phyloP scores from a whole-genome alignment of 352 stramenopile genomes.

The Globisporangium mamillatum region DNA sequence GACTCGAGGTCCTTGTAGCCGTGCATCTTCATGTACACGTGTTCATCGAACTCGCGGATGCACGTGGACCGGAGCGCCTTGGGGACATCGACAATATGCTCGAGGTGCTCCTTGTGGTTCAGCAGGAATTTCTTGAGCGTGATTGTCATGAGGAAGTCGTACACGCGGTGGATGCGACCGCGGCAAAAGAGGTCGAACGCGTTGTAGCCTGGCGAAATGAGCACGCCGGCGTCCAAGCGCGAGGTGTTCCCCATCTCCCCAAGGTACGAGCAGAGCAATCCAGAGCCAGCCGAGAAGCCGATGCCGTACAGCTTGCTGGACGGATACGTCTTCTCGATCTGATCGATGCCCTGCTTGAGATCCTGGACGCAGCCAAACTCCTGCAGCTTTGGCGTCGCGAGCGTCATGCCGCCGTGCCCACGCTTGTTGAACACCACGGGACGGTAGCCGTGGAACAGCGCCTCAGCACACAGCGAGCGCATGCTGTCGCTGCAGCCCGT shows the following conservation, averaged over 20 bases:
- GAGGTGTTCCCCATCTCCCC: constrained; percentile 53
- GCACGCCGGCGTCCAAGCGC: constrained; percentile 46
- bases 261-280: constrained; percentile 69
- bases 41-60: constrained; percentile 70
- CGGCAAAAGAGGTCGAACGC: constrained; percentile 66
- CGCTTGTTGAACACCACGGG: constrained; percentile 87
- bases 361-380: constrained; percentile 64
- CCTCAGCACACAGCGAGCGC: constrained; percentile 60
- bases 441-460: constrained; percentile 57
- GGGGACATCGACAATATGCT: constrained; percentile 42
- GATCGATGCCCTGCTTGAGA: constrained; percentile 45
- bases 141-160: constrained; percentile 76
- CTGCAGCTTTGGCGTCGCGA: constrained; percentile 67
- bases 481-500: constrained; percentile 64
- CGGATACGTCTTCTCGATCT: constrained; percentile 48
- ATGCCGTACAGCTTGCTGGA: constrained; percentile 55
- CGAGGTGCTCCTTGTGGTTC: constrained; percentile 43
- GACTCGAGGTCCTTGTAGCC: constrained; percentile 56
- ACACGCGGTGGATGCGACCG: constrained; percentile 58
- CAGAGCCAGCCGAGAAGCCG: constrained; percentile 67
- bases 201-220: constrained; percentile 79
- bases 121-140: constrained; percentile 65
- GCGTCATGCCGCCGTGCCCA: constrained; percentile 60
- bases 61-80: constrained; percentile 40
- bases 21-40: constrained; percentile 81